phyloP scores from a whole-genome alignment of 495 filamentous ascomycete species.

The Entonaema liquescens region DNA sequence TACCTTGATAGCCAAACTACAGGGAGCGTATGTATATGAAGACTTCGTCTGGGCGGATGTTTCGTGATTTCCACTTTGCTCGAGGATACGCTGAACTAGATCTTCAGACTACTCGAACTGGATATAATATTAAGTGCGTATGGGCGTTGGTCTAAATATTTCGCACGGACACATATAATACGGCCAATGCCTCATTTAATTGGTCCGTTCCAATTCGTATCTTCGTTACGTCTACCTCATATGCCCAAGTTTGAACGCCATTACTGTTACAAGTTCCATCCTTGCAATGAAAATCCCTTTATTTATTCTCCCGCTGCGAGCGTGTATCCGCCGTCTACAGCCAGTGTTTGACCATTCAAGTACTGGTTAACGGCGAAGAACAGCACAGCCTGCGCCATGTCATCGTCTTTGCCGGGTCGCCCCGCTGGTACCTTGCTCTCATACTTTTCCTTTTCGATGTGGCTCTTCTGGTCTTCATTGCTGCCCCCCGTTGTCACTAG shows the following conservation, averaged over 20 bases:
- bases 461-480: slow-evolving; percentile 69
- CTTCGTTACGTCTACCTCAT: background rate
- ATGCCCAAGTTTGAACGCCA: background rate
- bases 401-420: slow-evolving; percentile 73
- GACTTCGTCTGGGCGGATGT: background rate
- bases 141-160: background rate
- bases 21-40: background rate
- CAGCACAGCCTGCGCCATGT: slow-evolving; percentile 75
- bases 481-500: slow-evolving; percentile 63
- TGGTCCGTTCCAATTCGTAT: background rate
- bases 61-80: background rate
- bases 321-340: slow-evolving; percentile 69
- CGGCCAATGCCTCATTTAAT: background rate
- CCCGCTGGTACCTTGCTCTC: slow-evolving; percentile 64
- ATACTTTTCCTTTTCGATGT: slow-evolving; percentile 68
- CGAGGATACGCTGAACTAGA: background rate
- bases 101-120: background rate
- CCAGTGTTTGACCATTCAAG: slow-evolving; percentile 72
- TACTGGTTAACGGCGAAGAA: slow-evolving; percentile 74
- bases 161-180: background rate
- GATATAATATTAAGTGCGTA: background rate
- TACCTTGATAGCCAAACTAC: too few relatives aligned
- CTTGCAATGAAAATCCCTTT: background rate
- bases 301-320: slow-evolving; percentile 36
- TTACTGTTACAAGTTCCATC: background rate